Evolutionary conservation across 805 yeast species (phyloP), one percentile per base, ranked within the genome.

Genomic region (Wickerhamomyces sydowiorum): DNA sequence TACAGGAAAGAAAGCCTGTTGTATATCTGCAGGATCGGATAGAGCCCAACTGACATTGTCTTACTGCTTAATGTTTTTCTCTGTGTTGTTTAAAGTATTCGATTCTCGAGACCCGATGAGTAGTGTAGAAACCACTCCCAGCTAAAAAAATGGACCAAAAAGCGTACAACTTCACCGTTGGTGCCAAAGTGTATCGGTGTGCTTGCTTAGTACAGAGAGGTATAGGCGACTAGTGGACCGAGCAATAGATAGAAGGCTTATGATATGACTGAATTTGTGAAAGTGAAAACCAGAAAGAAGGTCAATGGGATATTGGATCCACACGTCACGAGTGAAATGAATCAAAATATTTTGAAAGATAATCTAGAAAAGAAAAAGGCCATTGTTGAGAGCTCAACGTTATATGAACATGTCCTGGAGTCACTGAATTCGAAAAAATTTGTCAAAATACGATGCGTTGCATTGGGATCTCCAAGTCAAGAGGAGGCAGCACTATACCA

Each of bases 401-500:
- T 67, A 45, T 61, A 64, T 40, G n/a, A 43, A 8, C 56, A 60
- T 17, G 41, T 69, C 7, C 22, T 41, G 2, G 40, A 49, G 5
- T 35, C 50, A 0, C 38, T 67, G 7, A 40, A 43, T 4, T 28
- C 32, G 2, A 27, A 9, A 4, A 15, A 39, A 5, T 47, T 66
- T 10, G 46, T 40, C 2, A 50, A 44, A 22, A 69, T 86, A 46
- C 65, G 88, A 50, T 85, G 91, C 52, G 59, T 86, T 24, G 95
- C 91, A 0, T 62, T 86, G 18, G 95, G 95, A 0, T 69, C 79
- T 5, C 84, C 87, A 4, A 59, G 73, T 13, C 73, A 73, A 7
- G 81, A 76, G 41, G 57, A 53, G n/a, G 73, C 75, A 20, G 83
- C 91, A 2, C 61, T 77, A 32, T 83, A 72, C 56, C 95, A 86